These are phyloP conservation scores for Colletotrichum simmondsii DNA, from an alignment of 2,329 filamentous ascomycete species.

Conservation along the genomic window DNA sequence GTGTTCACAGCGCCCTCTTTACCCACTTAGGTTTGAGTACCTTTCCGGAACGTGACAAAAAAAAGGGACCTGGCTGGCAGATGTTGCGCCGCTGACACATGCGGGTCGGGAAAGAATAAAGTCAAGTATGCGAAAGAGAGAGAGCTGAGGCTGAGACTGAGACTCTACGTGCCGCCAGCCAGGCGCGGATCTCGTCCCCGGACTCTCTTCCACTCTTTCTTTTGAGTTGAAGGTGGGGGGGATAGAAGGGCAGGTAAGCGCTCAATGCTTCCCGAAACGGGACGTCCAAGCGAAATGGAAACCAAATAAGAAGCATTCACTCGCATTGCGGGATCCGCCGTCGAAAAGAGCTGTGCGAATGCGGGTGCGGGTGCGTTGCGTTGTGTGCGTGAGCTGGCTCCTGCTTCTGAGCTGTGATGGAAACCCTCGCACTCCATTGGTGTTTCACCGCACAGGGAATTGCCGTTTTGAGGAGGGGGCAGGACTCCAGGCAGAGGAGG, in stretches of 20 bases:
- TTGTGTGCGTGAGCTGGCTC: slow-evolving; percentile 14
- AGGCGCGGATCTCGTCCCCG: slow-evolving; percentile 1
- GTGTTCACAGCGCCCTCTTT: neutral
- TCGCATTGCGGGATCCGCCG: neutral
- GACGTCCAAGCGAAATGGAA: slow-evolving; percentile 26
- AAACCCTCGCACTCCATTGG: slow-evolving; percentile 5
- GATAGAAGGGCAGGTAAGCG: neutral
- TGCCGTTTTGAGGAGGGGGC: slow-evolving; percentile 8
- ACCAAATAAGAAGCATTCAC: neutral
- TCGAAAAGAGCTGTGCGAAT: slow-evolving; percentile 10
- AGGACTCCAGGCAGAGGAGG: neutral
- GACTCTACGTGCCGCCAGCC: slow-evolving; percentile 9
- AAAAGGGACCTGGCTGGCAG: neutral
- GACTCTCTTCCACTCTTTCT: neutral
- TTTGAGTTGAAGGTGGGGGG: neutral
- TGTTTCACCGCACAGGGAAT: slow-evolving; percentile 32
- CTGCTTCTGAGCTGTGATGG: slow-evolving; percentile 3
- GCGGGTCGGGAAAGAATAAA: neutral
- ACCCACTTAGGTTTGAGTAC: neutral
- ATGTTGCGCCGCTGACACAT: neutral
- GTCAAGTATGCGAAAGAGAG: neutral
- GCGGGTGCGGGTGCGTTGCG: slow-evolving; percentile 29
- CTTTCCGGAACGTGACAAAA: neutral
- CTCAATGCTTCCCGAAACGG: slow-evolving; percentile 26
- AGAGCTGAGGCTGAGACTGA: neutral